Conservation (phyloP, 2,329 filamentous ascomycete genomes). For the Juglanconis oblonga region DNA sequence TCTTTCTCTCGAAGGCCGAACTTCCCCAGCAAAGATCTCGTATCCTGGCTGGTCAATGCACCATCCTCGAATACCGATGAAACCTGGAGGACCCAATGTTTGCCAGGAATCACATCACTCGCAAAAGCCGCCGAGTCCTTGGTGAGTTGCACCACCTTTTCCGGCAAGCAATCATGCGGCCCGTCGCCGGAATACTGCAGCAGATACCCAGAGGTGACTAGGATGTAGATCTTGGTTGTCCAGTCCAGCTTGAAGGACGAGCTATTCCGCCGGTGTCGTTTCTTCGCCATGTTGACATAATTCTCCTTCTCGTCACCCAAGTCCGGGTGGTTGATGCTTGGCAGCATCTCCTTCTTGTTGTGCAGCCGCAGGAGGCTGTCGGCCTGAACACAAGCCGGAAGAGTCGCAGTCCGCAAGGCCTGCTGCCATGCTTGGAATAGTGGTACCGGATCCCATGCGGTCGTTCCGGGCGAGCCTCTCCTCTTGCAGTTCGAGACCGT, state of each 20-base stretch:
- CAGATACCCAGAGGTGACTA: constrained; percentile 69
- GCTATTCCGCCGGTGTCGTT: constrained; percentile 43
- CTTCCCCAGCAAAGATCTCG: constrained; percentile 63
- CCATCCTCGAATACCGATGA: constrained; percentile 63
- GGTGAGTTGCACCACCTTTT: constrained; percentile 70
- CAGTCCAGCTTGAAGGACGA: constrained; percentile 56
- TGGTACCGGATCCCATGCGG: constrained; percentile 66
- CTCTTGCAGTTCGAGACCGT: constrained; percentile 6
- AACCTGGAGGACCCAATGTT: constrained; percentile 77
- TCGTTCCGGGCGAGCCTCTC: constrained; percentile 31
- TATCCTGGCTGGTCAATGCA: constrained; percentile 45
- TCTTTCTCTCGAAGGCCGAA: constrained; percentile 58
- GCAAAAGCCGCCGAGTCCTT: constrained; percentile 76
- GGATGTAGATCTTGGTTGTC: constrained; percentile 69
- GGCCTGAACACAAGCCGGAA: constrained; percentile 65
- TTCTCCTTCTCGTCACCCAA: constrained; percentile 12
- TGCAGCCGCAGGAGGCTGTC: constrained; percentile 66
- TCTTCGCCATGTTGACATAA: constrained; percentile 42
- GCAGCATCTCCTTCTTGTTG: constrained; percentile 43
- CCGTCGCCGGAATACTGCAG: constrained; percentile 73
- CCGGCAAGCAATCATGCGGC: constrained; percentile 67
- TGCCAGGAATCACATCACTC: constrained; percentile 74
- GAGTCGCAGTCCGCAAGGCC: constrained; percentile 69
- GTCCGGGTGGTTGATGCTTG: constrained; percentile 12
- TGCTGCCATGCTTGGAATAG: constrained; percentile 87